These are phyloP conservation scores for Neurospora sp. DNA, from an alignment of 495 filamentous ascomycete species.

Conservation along the genomic window DNA sequence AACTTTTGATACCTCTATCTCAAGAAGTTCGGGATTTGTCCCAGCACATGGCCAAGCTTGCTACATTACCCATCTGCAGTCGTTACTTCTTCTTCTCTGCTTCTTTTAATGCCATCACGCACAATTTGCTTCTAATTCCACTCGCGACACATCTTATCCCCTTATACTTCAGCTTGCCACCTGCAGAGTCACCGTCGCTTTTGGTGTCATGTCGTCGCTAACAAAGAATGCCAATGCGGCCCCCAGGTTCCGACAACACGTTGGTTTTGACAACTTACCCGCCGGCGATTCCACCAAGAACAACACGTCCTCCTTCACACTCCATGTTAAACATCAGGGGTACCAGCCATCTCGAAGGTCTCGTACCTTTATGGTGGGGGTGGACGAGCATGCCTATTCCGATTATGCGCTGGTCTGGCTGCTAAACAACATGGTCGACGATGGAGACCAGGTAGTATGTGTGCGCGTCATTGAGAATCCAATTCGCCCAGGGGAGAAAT, in stretches of 20 bases:
- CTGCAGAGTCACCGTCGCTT: background rate
- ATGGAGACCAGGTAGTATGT: conserved; percentile 94
- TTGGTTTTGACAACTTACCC: conserved; percentile 92
- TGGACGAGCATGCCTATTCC: conserved; percentile 91
- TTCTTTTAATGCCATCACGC: background rate
- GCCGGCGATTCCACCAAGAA: conserved; percentile 53
- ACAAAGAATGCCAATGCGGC: conserved; percentile 24
- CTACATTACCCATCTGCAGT: background rate
- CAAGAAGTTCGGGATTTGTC: background rate
- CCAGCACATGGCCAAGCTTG: background rate
- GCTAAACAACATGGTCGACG: conserved; percentile 87
- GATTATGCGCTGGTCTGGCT: conserved; percentile 93
- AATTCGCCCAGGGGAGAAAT: conserved; percentile 60
- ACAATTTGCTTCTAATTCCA: background rate
- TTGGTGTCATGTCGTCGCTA: conserved; percentile 33
- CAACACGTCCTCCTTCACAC: conserved; percentile 72
- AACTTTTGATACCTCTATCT: background rate
- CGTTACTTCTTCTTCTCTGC: background rate
- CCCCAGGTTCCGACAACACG: conserved; percentile 50
- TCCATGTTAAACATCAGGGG: conserved; percentile 81
- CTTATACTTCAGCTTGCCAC: background rate
- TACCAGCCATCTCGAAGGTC: conserved; percentile 78
- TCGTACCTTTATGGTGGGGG: conserved; percentile 86
- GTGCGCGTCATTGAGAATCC: conserved; percentile 84
- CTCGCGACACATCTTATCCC: background rate